These are phyloP conservation scores for Neurospora sublineolata DNA, from an alignment of 495 filamentous ascomycete species.

Conservation along the genomic window DNA sequence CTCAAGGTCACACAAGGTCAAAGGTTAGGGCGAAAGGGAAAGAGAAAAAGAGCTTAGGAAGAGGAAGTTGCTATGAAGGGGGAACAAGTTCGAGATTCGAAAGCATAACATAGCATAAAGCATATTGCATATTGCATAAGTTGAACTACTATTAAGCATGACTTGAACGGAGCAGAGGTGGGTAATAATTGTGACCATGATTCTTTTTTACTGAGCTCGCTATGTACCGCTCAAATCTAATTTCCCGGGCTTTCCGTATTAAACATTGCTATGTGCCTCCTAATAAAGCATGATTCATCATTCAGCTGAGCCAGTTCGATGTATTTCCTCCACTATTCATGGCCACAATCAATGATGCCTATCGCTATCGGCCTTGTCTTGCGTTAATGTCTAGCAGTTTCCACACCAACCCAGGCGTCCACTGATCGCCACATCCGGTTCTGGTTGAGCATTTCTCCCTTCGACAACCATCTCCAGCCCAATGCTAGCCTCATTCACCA, in stretches of 20 bases:
- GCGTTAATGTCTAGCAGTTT: background rate
- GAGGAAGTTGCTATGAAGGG: background rate
- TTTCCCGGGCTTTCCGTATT: background rate
- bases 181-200: background rate
- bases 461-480: background rate
- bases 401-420: background rate
- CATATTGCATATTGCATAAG: background rate
- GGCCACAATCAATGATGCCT: background rate
- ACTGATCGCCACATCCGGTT: background rate
- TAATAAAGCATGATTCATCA: background rate
- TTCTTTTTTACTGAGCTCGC: background rate
- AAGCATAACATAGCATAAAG: no score
- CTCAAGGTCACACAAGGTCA: background rate
- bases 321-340: background rate
- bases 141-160: background rate
- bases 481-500: background rate
- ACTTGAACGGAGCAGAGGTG: background rate
- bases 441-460: background rate
- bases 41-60: background rate
- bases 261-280: background rate
- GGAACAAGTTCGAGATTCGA: background rate
- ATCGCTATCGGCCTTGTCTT: background rate
- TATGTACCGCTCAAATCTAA: background rate
- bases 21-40: background rate
- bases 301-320: background rate